Percentiles rank a stretch among this genome's conserved stretches.
Evolutionary conservation across 2,329 filamentous ascomycete species (phyloP).

Genomic region (Sporothrix humicola): DNA sequence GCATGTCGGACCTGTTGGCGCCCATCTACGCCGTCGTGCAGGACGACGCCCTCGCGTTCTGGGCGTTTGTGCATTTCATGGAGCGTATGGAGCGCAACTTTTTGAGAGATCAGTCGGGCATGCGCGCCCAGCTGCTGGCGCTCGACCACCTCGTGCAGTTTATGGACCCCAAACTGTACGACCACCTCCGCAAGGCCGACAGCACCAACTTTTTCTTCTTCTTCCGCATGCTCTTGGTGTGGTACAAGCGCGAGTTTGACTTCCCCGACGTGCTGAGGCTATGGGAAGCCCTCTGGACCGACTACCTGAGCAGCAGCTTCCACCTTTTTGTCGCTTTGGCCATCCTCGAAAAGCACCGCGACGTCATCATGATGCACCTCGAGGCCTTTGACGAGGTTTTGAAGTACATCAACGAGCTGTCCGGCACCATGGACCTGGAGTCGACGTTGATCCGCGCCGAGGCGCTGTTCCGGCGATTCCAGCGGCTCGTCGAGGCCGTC

Average conservation of each 20-base stretch:
- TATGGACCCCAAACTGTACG: conserved; percentile 93
- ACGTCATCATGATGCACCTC: conserved; percentile 93
- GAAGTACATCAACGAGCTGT: conserved; percentile 98
- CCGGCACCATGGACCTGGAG: conserved; percentile 87
- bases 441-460: conserved; percentile 88
- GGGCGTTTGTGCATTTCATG: conserved; percentile 97
- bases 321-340: conserved; percentile 93
- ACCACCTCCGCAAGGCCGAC: conserved; percentile 86
- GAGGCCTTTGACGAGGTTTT: conserved; percentile 95
- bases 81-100: conserved; percentile 98
- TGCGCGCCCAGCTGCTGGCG: conserved; percentile 88
- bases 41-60: conserved; percentile 95
- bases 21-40: conserved; percentile 97
- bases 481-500: conserved; percentile 84
- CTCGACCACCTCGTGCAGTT: conserved; percentile 95
- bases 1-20: conserved; percentile 95
- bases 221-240: conserved; percentile 97
- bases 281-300: conserved; percentile 96
- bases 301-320: conserved; percentile 86
- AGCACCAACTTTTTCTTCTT: conserved; percentile 99
- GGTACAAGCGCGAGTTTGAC: conserved; percentile 97
- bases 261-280: conserved; percentile 86
- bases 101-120: conserved; percentile 91
- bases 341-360: conserved; percentile 93
- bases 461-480: conserved; percentile 83